Conservation (phyloP, 345 rosid species). For the Acer negundo region DNA sequence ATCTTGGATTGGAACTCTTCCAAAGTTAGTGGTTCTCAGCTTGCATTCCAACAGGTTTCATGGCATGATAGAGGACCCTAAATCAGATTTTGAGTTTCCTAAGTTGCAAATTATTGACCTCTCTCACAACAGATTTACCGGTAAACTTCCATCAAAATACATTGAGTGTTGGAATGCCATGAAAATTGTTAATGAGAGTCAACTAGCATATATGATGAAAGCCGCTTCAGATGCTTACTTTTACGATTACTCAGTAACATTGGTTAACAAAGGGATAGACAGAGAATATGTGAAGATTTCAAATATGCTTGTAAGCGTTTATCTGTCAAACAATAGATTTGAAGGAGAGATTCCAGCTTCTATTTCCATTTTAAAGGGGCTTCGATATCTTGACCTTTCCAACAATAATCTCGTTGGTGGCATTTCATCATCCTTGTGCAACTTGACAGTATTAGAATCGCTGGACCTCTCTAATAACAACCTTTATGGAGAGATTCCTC, state of each 20-base stretch:
- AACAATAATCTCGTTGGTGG: too few species aligned
- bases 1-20: slow-evolving; percentile 23
- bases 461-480: too few species aligned
- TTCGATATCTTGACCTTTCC: too few species aligned
- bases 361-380: too few species aligned
- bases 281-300: neutral
- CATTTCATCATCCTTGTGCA: too few species aligned
- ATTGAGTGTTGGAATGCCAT: slow-evolving; percentile 27
- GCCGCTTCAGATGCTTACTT: too few species aligned
- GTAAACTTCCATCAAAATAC: neutral
- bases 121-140: neutral
- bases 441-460: too few species aligned
- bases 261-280: slow-evolving; percentile 14
- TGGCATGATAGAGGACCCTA: neutral
- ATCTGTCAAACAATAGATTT: slow-evolving; percentile 18
- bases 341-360: too few species aligned
- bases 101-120: neutral
- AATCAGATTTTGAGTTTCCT: neutral
- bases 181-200: slow-evolving; percentile 11
- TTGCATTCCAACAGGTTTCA: slow-evolving; percentile 11
- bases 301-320: neutral
- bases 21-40: slow-evolving; percentile 5
- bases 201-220: neutral
- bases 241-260: neutral
- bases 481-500: too few species aligned